Evolutionary conservation across 148 eudicot genomes (phyloP).

Genomic region (Rhododendron ovatum): DNA sequence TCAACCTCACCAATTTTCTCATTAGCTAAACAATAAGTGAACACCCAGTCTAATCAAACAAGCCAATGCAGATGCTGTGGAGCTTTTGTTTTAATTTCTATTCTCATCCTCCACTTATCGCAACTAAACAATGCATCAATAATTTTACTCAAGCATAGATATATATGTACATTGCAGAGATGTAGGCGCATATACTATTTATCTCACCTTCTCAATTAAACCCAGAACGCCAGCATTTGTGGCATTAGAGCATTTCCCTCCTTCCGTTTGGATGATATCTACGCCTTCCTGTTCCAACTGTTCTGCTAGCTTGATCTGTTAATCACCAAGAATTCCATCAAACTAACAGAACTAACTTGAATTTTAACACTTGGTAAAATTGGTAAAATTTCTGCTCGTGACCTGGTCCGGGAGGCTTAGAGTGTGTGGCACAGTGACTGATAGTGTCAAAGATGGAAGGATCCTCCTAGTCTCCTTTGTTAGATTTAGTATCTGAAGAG

Average conservation of each 20-base stretch:
- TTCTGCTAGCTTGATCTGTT: constrained; percentile 73
- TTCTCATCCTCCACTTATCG: not conserved
- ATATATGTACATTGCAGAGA: not conserved
- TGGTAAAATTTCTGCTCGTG: not conserved
- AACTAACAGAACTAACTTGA: not conserved
- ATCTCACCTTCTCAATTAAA: constrained; percentile 72
- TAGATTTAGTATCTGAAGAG: constrained; percentile 54
- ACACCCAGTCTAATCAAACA: not conserved
- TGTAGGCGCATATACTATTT: not conserved
- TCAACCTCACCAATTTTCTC: not conserved
- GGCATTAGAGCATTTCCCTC: constrained; percentile 81
- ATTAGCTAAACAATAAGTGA: not conserved
- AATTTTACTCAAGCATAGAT: not conserved
- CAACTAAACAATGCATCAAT: not conserved
- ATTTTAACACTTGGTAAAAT: not conserved
- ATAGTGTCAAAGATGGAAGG: constrained; percentile 65
- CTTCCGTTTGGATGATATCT: constrained; percentile 89
- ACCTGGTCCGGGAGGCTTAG: constrained; percentile 93
- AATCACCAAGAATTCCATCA: not conserved
- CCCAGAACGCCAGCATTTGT: constrained; percentile 82
- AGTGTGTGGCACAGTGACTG: constrained; percentile 93
- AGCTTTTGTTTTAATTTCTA: not conserved
- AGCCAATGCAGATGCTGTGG: not conserved
- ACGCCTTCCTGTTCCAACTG: constrained; percentile 74
- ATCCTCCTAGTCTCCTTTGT: constrained; percentile 68